Percentiles rank a stretch among this genome's conserved stretches.
phyloP scores from a whole-genome alignment of 225 moss, liverwort and hornwort genomes.

The Pseudisothecium myosuroides region DNA sequence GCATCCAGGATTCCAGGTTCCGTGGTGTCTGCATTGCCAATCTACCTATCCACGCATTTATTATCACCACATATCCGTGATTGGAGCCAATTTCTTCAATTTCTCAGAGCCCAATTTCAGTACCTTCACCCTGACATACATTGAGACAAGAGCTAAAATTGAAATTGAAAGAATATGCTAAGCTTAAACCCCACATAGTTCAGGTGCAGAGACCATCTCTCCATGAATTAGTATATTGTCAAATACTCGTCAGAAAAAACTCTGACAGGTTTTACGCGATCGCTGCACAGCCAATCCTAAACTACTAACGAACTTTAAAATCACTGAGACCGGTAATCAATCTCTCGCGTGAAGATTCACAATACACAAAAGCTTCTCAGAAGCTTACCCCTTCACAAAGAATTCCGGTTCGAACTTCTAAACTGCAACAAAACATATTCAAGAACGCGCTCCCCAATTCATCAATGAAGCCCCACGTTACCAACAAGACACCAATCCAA shows the following conservation, averaged over 20 bases:
- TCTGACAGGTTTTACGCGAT: not conserved
- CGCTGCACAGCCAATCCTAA: not conserved
- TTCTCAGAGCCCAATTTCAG: not conserved
- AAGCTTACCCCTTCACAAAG: not conserved
- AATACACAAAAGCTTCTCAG: not conserved
- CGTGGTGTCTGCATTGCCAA: not conserved
- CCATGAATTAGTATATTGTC: not conserved
- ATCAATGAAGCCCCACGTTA: not conserved
- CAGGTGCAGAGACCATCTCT: not conserved
- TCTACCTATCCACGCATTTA: not conserved
- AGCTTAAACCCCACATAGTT: not conserved
- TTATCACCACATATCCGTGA: not conserved
- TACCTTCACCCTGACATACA: not conserved
- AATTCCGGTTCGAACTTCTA: not conserved
- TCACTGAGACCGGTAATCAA: not conserved
- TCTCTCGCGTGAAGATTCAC: not conserved
- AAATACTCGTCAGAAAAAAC: not conserved
- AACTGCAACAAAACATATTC: not conserved
- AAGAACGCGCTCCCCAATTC: not conserved
- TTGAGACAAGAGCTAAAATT: not conserved
- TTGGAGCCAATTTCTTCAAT: not conserved
- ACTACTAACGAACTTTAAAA: not conserved
- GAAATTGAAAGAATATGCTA: not conserved
- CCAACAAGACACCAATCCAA: not conserved
- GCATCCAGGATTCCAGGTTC: not conserved